A percentile compares a stretch with the other conserved stretches of the same genome.
phyloP scores from a whole-genome alignment of 2,329 filamentous ascomycete species.

The Sphaerulina populicola region DNA sequence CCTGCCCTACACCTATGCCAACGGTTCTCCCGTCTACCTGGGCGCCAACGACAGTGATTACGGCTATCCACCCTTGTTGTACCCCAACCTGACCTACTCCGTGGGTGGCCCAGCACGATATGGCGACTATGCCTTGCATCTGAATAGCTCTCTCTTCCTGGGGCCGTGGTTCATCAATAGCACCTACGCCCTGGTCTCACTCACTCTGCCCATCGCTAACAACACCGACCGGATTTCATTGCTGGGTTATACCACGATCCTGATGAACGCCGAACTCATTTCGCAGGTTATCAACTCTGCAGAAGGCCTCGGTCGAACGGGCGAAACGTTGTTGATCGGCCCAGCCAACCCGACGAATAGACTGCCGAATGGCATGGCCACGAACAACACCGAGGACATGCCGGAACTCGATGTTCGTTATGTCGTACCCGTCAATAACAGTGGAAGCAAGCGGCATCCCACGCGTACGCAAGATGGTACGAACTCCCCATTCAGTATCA shows the following conservation, averaged over 20 bases:
- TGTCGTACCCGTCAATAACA: conserved; percentile 26
- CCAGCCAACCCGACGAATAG: conserved; percentile 57
- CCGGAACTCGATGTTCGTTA: conserved; percentile 24
- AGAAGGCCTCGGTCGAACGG: conserved; percentile 63
- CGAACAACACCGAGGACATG: conserved; percentile 23
- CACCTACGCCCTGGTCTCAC: conserved; percentile 65
- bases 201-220: conserved; percentile 71
- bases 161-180: conserved; percentile 67
- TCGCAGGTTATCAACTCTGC: conserved; percentile 53
- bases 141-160: conserved; percentile 54
- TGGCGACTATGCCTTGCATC: conserved; percentile 18
- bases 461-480: conserved; percentile 32
- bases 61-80: conserved; percentile 66
- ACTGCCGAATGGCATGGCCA: conserved; percentile 32
- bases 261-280: conserved; percentile 61
- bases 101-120: background rate
- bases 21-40: conserved; percentile 54
- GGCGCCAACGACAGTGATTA: conserved; percentile 44
- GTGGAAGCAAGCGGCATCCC: conserved; percentile 25
- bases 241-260: conserved; percentile 73
- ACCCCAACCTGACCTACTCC: conserved; percentile 67
- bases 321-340: conserved; percentile 62
- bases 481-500: conserved; percentile 51
- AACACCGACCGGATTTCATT: conserved; percentile 54
- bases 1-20: conserved; percentile 53